Evolutionary conservation across 345 rosid species (phyloP), one percentile per base, ranked within the genome.

Genomic region (Odontarrhena argentea): DNA sequence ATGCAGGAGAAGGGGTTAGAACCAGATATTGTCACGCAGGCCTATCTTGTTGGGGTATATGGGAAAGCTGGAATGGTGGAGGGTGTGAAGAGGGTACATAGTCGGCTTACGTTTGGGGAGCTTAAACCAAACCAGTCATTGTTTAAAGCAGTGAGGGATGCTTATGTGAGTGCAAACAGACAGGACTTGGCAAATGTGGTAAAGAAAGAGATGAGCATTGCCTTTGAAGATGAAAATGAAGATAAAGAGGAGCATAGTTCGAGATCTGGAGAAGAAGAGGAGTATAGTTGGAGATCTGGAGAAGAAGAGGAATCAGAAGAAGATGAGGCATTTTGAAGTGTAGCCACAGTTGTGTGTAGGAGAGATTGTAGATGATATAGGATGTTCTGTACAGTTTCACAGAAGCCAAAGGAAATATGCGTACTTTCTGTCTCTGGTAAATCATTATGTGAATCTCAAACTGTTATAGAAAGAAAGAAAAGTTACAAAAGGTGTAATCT

Each of bases 31-130:
- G 82, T 86, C 45, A 89, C 98, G 8, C 80, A 68, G 36, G 81
- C 84, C 14, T 71, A 79, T 78, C 83, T 92, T 35, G 89, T 81
- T 38, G 78, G 70, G 64, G 79, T 96, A 64, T 89, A 92, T 38
- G 93, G 91, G 28, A 89, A 80, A 76, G 89, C 96, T 49, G 91
- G 92, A 18, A 86, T 92, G 92, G 71, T 87, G 41, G 91, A 87
- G 70, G 98, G 96, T 45, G 89, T 89, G 74, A 87, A 83, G 74
- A 83, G 89, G 68, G 80, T 89, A 52, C 82, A 87, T 67, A 74
- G 79, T 64, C 70, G 76, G 54, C 28, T 89, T 38, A 83, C 84
- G 59, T 81, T 78, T 70, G 83, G 89, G 44, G 86, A 77, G 69
- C 75, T 82, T 1, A 74, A 84, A 60, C 84, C 80, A 32, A 86